phyloP scores from a whole-genome alignment of 345 rosid species.

The Sonneratia caseolaris region DNA sequence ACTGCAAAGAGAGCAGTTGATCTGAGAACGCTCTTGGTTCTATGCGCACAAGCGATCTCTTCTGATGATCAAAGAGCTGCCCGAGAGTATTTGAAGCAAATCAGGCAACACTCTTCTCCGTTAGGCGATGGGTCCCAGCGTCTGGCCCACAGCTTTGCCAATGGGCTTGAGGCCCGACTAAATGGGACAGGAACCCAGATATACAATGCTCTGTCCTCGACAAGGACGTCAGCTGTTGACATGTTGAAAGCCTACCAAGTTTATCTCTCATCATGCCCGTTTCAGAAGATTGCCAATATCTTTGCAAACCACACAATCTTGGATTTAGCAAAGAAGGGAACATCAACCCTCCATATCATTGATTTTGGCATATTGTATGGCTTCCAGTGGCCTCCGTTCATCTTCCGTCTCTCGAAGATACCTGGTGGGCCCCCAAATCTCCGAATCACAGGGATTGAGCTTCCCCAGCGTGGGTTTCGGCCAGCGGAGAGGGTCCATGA shows the following conservation, averaged over 20 bases:
- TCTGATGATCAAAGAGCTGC: constrained; percentile 55
- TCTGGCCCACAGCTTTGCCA: constrained; percentile 69
- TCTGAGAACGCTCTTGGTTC: constrained; percentile 55
- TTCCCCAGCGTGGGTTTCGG: constrained; percentile 68
- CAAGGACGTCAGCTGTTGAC: constrained; percentile 43
- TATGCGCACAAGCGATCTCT: constrained; percentile 76
- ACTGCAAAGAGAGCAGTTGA: constrained; percentile 47
- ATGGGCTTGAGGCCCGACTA: constrained; percentile 72
- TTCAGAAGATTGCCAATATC: constrained; percentile 41
- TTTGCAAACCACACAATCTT: constrained; percentile 48
- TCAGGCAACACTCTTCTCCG: constrained; percentile 59
- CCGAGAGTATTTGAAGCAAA: constrained; percentile 55
- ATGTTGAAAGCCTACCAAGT: constrained; percentile 55
- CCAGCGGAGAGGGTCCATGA: constrained; percentile 61
- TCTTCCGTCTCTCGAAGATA: constrained; percentile 42
- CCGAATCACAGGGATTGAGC: constrained; percentile 75
- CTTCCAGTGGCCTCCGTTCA: constrained; percentile 75
- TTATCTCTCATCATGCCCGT: constrained; percentile 45
- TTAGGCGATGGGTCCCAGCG: constrained; percentile 64
- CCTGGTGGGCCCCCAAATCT: constrained; percentile 66
- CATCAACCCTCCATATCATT: constrained; percentile 45
- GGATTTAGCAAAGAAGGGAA: constrained; percentile 34
- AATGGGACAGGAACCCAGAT: constrained; percentile 51
- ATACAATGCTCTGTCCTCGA: constrained; percentile 29
- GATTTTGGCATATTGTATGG: constrained; percentile 80